These are phyloP conservation scores for Mycena polygramma DNA, from an alignment of 768 basidiomycete species.

Conservation along the genomic window DNA sequence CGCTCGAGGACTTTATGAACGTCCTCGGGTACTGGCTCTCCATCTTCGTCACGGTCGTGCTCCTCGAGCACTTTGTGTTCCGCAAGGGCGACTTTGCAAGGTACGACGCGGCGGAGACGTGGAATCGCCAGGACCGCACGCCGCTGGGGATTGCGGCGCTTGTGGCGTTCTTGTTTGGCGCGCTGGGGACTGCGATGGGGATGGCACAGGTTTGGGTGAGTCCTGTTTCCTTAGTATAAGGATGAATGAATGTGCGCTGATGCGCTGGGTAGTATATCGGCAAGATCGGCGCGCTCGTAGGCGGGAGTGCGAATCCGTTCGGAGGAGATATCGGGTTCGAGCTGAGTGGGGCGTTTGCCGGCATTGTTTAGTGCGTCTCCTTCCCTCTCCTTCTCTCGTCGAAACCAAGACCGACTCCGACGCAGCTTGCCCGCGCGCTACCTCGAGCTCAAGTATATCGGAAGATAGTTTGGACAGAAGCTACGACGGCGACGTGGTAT, in stretches of 20 bases:
- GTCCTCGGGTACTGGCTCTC: conserved; percentile 70
- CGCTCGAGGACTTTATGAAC: conserved; percentile 54
- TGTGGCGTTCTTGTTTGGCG: conserved; percentile 49
- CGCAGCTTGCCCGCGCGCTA: conserved; percentile 23
- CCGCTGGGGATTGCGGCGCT: conserved; percentile 56
- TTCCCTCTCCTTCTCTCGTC: background rate
- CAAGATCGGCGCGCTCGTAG: conserved; percentile 43
- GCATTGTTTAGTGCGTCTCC: conserved; percentile 36
- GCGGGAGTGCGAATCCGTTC: conserved; percentile 36
- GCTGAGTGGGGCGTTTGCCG: conserved; percentile 49
- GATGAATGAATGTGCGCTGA: background rate
- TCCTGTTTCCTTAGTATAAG: background rate
- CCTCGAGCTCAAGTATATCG: conserved; percentile 30
- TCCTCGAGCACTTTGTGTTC: conserved; percentile 67
- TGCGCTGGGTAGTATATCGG: conserved; percentile 40
- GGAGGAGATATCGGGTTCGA: conserved; percentile 56
- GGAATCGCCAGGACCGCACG: conserved; percentile 47
- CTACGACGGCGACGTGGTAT: no score
- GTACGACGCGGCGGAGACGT: conserved; percentile 48
- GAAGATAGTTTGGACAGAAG: conserved; percentile 4
- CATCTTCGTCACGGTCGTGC: conserved; percentile 60
- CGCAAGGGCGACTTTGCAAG: conserved; percentile 47
- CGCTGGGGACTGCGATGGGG: conserved; percentile 54
- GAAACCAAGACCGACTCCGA: background rate
- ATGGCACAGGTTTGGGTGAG: conserved; percentile 48